phyloP scores from a whole-genome alignment of 2,329 filamentous ascomycete genomes.

The Sclerotinia glacialis region DNA sequence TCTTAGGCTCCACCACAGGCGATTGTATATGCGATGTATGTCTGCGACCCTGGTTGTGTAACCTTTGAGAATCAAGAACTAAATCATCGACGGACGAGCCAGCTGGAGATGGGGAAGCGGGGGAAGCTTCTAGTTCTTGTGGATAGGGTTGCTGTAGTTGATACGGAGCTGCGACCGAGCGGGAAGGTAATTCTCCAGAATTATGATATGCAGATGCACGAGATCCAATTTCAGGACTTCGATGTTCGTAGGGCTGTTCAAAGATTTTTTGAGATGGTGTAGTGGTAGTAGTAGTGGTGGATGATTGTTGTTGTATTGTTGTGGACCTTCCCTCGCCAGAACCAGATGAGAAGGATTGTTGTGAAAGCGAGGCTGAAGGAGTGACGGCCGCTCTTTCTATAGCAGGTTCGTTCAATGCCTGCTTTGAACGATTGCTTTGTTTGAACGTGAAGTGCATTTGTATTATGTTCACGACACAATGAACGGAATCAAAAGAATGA shows the following conservation, averaged over 20 bases:
- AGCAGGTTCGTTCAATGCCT: conserved; percentile 35
- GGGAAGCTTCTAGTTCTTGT: conserved; percentile 26
- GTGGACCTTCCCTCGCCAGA: conserved; percentile 26
- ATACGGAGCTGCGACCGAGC: conserved; percentile 32
- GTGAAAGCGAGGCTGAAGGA: conserved; percentile 23
- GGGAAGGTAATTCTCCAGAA: conserved; percentile 29
- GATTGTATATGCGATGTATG: conserved; percentile 25
- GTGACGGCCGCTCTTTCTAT: conserved; percentile 23
- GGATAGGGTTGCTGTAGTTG: conserved; percentile 31
- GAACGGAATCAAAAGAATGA: conserved; percentile 11
- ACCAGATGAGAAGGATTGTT: conserved; percentile 23
- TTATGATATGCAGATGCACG: conserved; percentile 32
- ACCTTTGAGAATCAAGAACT: conserved; percentile 29
- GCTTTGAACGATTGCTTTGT: conserved; percentile 40
- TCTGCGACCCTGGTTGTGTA: conserved; percentile 28
- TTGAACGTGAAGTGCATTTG: conserved; percentile 39
- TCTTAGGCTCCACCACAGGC: conserved; percentile 34
- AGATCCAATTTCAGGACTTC: conserved; percentile 29
- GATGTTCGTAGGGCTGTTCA: conserved; percentile 28
- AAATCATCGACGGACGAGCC: conserved; percentile 36
- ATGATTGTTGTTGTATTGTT: conserved; percentile 25
- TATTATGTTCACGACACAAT: conserved; percentile 23
- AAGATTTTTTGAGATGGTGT: conserved; percentile 24
- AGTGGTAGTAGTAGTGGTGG: conserved; percentile 19
- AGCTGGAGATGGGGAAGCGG: conserved; percentile 23